Evolutionary conservation across 1,284 basidiomycete genomes (phyloP).

Genomic region (Cryptococcus sp.): DNA sequence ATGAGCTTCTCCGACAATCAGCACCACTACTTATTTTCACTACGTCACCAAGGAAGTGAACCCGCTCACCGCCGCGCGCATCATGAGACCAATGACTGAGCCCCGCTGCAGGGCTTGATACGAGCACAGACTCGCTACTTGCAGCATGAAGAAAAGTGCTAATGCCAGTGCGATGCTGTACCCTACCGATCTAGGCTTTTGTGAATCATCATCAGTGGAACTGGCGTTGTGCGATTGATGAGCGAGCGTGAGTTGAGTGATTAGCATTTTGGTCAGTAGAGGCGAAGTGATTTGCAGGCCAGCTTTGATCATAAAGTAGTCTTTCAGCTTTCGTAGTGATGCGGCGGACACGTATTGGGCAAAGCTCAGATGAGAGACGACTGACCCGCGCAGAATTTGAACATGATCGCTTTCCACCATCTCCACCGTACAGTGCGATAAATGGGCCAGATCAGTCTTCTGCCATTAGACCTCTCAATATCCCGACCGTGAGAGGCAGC

Average conservation of each 20-base stretch:
- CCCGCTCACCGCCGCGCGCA: slow-evolving; percentile 17
- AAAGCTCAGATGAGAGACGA: neutral
- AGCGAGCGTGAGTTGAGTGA: slow-evolving; percentile 64
- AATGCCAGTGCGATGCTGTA: slow-evolving; percentile 7
- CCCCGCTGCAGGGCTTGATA: slow-evolving; percentile 22
- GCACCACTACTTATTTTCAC: neutral
- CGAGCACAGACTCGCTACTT: slow-evolving; percentile 14
- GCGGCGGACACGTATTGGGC: neutral
- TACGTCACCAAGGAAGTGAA: neutral
- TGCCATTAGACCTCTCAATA: slow-evolving; percentile 56
- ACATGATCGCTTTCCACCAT: slow-evolving; percentile 18
- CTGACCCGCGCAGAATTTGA: slow-evolving; percentile 18
- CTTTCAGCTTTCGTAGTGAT: neutral
- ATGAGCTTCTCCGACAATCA: slow-evolving; percentile 9
- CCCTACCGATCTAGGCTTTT: slow-evolving; percentile 38
- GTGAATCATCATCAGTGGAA: neutral
- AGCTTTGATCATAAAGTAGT: slow-evolving; percentile 9
- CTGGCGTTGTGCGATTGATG: slow-evolving; percentile 54
- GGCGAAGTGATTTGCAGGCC: slow-evolving; percentile 24
- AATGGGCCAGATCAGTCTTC: slow-evolving; percentile 60
- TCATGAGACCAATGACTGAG: slow-evolving; percentile 18
- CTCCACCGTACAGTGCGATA: slow-evolving; percentile 12
- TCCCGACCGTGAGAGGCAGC: slow-evolving; percentile 9
- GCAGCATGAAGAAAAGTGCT: slow-evolving; percentile 17
- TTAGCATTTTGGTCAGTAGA: slow-evolving; percentile 58